phyloP scores from a whole-genome alignment of 345 rosid species.

The Moricandia moricandioides region DNA sequence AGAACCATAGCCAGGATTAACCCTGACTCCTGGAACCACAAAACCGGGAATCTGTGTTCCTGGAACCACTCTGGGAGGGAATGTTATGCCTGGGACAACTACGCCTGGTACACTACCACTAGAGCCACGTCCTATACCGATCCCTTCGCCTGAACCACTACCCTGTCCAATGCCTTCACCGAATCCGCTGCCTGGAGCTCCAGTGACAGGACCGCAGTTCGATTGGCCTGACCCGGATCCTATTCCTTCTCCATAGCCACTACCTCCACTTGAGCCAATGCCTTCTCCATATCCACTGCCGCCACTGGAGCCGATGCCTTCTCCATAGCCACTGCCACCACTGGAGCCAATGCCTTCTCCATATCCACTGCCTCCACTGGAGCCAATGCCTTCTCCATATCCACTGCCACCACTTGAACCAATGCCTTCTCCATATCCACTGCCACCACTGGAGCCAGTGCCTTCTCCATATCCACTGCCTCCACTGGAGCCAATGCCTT shows the following conservation, averaged over 20 bases:
- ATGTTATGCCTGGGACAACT: slow-evolving; percentile 25
- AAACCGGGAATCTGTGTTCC: slow-evolving; percentile 35
- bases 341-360: too few relatives aligned
- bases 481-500: slow-evolving; percentile 33
- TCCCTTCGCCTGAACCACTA: slow-evolving; percentile 3
- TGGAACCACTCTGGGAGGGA: slow-evolving; percentile 33
- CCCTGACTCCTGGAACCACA: slow-evolving; percentile 32
- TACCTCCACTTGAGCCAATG: slow-evolving; percentile 16
- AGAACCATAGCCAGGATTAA: slow-evolving; percentile 28
- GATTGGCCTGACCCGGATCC: slow-evolving; percentile 35
- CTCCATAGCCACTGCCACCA: too few relatives aligned
- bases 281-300: slow-evolving; percentile 32
- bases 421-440: slow-evolving; percentile 33
- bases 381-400: slow-evolving; percentile 34
- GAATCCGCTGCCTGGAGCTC: slow-evolving; percentile 16
- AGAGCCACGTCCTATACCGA: slow-evolving; percentile 21
- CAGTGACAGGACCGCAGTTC: slow-evolving; percentile 27
- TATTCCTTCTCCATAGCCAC: slow-evolving; percentile 36
- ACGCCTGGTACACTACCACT: slow-evolving; percentile 19
- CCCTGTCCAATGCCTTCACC: slow-evolving; percentile 27
- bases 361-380: too few relatives aligned
- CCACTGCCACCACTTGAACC: slow-evolving; percentile 33
- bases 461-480: slow-evolving; percentile 33
- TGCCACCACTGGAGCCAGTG: slow-evolving; percentile 32
- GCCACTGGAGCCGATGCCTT: too few relatives aligned